These are phyloP conservation scores for Murraya koenigii DNA, from an alignment of 345 rosid species.

Conservation along the genomic window DNA sequence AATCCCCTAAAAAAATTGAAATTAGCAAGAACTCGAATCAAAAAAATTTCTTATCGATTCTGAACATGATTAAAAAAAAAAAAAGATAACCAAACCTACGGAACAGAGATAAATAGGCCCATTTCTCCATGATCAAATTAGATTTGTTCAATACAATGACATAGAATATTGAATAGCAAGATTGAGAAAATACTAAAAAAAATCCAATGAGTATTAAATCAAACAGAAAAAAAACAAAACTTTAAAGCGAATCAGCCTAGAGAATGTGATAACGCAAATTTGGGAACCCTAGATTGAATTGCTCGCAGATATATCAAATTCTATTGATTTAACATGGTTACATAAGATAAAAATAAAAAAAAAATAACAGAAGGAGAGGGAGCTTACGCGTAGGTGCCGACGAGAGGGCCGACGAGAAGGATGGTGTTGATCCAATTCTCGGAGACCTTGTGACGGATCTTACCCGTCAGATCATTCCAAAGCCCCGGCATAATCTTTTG, in stretches of 20 bases:
- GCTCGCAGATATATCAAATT: neutral
- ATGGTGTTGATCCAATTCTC: slow-evolving; percentile 83
- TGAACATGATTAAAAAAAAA: no score
- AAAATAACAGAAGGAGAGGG: neutral
- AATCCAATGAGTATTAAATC: no score
- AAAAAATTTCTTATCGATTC: no score
- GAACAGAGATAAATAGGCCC: no score
- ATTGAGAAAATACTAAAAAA: no score
- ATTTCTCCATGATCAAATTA: no score
- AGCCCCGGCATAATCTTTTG: slow-evolving; percentile 75
- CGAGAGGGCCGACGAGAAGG: slow-evolving; percentile 62
- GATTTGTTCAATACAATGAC: no score
- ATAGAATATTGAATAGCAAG: no score
- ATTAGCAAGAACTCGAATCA: no score
- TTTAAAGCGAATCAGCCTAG: neutral
- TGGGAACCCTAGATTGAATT: neutral
- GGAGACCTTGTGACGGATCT: slow-evolving; percentile 79
- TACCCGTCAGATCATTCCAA: slow-evolving; percentile 66
- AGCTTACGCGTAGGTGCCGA: slow-evolving; percentile 60
- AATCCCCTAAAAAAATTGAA: neutral
- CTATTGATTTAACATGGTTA: neutral
- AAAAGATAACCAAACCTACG: no score
- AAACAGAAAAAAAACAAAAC: no score
- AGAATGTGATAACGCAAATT: neutral
- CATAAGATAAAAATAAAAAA: neutral